Evolutionary conservation across 306 rosid species (phyloP), one percentile per base, ranked within the genome.

Genomic region (Acmispon strigosus): DNA sequence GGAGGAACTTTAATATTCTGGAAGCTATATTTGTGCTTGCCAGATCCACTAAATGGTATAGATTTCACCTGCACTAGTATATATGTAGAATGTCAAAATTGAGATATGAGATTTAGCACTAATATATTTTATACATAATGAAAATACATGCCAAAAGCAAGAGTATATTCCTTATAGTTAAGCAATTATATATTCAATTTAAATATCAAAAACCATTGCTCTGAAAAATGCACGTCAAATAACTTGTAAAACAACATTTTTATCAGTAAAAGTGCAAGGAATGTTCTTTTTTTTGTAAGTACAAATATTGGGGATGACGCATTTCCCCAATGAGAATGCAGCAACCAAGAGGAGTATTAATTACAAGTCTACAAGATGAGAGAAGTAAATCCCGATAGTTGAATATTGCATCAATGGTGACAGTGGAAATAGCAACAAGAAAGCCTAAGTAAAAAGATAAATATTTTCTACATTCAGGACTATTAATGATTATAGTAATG

Each of bases 11-110:
- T 84, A 70, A 90, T 82, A 72, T 86, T 86, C 74, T 86, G 92
- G 88, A 93, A 93, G 67, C 96, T 91, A 76, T 93, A 90, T 54
- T 87, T 90, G 83, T 93, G 98, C 73, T 89, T 90, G 67, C 98
- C 98, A 36, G 90, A 88, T 80, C 98, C 98, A 74, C 81, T 76
- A 34, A 88, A 84, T 36, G 98, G 97, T 55, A 93, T 54, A n/a
- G 87, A 51, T 80, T 90, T 93, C 73, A 93, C 92, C 98, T 88
- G 87, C 58, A 62, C 7, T 47, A 20, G 55, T 20, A 54, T 11
- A 52, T 7, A 62, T 15, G 61, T 19, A 72, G 32, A 24, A 73
- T 32, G 51, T 66, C 8, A 68, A 64, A 49, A 43, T 22, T n/a
- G 22, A 62, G 52, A 62, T 29, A 13, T 34, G 55, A 43, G 48